Evolutionary conservation across 2,329 filamentous ascomycete genomes (phyloP), one percentile per base, ranked within the genome.

Genomic region (Lasiodiplodia hormozganensis): DNA sequence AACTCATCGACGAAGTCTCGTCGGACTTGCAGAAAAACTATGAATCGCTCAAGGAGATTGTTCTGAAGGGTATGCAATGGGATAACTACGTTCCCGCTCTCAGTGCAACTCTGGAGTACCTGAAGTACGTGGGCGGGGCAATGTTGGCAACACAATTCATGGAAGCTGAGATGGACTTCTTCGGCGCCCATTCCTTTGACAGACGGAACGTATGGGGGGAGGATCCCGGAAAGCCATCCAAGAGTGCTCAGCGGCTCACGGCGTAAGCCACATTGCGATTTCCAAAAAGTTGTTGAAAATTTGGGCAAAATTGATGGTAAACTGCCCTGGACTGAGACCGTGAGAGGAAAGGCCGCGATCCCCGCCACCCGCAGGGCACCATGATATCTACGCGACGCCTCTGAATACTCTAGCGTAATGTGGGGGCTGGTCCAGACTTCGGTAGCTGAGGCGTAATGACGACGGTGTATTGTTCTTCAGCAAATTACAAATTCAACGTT

Each of bases 111-210:
- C 72, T 89, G 58, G 87, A 89, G 70, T 89, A 87, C 71, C 76
- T 86, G 69, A 89, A 89, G 75, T 89, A 87, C 69, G 81, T 80
- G 16, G 82, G 81, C 4, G 83, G 83, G 16, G 82, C 81, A 1
- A 81, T 81, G 65, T 74, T 89, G 31, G 86, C 87, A 0, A 88
- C 86, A 6, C 83, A 85, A 70, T 89, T 89, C 72, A 86, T 86
- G 81, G 87, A 89, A 75, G 86, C 86, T 0, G 82, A 89, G 77
- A 77, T 89, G 75, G 86, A 89, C 73, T 88, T 85, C 71, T 89
- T 89, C 73, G 87, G 87, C 1, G 81, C 83, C n/a, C 86, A 89
- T 75, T 82, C 81, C 70, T 88, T 83, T 72, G 84, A 88, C 70
- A 76, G 21, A 12, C 38, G 47, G 4, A 28, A 53, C 12, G 28